These are phyloP conservation scores for Coriolopsis trogii DNA, from an alignment of 1,284 basidiomycete genomes.

Conservation along the genomic window DNA sequence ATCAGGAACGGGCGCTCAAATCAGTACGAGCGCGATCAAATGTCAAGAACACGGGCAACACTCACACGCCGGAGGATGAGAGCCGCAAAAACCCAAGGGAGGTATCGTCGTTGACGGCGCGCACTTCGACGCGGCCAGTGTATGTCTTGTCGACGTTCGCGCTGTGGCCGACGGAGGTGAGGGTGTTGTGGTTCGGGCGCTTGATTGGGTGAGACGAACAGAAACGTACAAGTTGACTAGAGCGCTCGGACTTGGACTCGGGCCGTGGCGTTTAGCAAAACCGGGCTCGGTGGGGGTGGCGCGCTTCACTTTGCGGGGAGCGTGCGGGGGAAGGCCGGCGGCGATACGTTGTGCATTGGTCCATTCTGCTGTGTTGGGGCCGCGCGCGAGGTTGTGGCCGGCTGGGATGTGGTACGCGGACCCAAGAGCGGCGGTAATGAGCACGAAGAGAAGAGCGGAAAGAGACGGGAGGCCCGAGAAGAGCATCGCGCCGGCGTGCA, in stretches of 20 bases:
- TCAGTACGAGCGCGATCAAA: slow-evolving; percentile 13
- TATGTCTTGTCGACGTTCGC: slow-evolving; percentile 2
- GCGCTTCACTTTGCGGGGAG: slow-evolving; percentile 20
- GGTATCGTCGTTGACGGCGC: slow-evolving; percentile 3
- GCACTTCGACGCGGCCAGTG: slow-evolving; percentile 18
- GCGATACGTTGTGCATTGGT: slow-evolving; percentile 29
- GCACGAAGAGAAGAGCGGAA: slow-evolving; percentile 12
- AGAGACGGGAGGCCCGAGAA: slow-evolving; percentile 14
- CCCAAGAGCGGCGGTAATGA: slow-evolving; percentile 2
- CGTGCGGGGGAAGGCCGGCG: slow-evolving; percentile 24
- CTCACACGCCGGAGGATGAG: slow-evolving; percentile 24
- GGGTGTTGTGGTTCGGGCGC: not conserved
- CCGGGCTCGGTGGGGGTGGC: slow-evolving; percentile 16
- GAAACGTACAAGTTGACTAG: slow-evolving; percentile 8
- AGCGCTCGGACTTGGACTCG: slow-evolving; percentile 20
- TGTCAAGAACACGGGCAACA: not conserved
- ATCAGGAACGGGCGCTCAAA: slow-evolving; percentile 18
- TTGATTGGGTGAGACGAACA: not conserved
- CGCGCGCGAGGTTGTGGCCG: slow-evolving; percentile 1
- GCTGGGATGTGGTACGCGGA: slow-evolving; percentile 9
- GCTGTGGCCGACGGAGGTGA: not conserved
- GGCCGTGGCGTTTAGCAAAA: slow-evolving; percentile 13
- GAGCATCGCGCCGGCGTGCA: slow-evolving; percentile 12
- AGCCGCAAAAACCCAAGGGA: slow-evolving; percentile 14
- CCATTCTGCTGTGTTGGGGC: slow-evolving; percentile 6